Base-by-base conservation (phyloP, 2,329 filamentous ascomycete species). In the Neofusicoccum umdonicola region DNA sequence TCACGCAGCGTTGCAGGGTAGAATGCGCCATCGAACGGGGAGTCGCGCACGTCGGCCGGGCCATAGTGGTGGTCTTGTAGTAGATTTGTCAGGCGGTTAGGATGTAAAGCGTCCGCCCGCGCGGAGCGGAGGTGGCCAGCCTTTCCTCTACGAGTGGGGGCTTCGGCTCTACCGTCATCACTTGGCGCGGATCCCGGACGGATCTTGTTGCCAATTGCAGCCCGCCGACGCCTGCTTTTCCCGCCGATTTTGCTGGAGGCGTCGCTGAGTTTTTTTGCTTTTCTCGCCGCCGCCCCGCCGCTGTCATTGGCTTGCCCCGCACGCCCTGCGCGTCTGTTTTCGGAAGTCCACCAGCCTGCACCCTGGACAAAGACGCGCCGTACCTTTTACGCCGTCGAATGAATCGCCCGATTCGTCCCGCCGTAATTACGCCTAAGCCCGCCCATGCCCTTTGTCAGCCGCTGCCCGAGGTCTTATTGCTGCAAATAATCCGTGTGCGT, bases 1-100 rank as follows among this genome's bases (percentile, higher is more conserved):
- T 72, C 75, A 70, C 71, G 54, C 62, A 41, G 22, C 13, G 13
- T 42, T 35, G 42, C 35, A 39, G 45, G 44, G 15, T 19, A 48
- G 2, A 27, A 45, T 50, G 52, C 45, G 62, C 54, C 62, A 64
- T 64, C 51, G 44, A 19, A 60, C 19, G 54, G 22, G 35, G 52
- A 50, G 44, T 44, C 42, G 52, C 35, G 37, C 37, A 31, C 37
- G 47, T 51, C 31, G 62, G 52, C 47, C 31, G 47, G 60, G 60
- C 37, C 60, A 62, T 62, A 27, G 39, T 58, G 54, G 54, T 58
- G 39, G 39, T 35, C 47, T 63, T 44, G 52, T 64, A 31, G 27
- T 31, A 64, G 62, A 64, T 64, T 64, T 64, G 62, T 64, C 52
- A 64, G 62, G 62, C 62, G 37, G 62, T 64, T 60, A 58, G 22